A percentile compares a stretch with the other conserved stretches of the same genome.
Conservation (phyloP, 1,139 yeast genomes). For the Pneumocystis sp. region DNA sequence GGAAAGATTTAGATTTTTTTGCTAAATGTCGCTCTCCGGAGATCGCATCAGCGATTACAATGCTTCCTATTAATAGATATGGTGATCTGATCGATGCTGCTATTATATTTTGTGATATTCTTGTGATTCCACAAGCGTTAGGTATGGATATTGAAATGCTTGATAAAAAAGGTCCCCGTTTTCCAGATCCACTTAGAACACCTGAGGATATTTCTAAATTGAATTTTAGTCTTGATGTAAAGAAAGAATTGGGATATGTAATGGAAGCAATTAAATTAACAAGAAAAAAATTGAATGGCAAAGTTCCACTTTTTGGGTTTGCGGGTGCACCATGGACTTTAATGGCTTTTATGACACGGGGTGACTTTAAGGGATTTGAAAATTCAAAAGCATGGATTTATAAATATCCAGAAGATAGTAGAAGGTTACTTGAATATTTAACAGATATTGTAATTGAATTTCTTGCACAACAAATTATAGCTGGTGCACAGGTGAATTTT, state of each 20-base stretch:
- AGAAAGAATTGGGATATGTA: constrained; percentile 80
- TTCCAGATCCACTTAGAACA: constrained; percentile 69
- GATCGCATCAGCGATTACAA: constrained; percentile 81
- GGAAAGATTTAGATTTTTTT: constrained; percentile 77
- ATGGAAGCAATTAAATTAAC: constrained; percentile 82
- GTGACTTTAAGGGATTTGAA: constrained; percentile 83
- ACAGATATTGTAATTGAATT: constrained; percentile 87
- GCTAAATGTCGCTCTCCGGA: constrained; percentile 90
- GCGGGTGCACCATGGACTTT: constrained; percentile 98
- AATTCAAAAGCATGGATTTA: constrained; percentile 88
- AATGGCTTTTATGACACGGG: constrained; percentile 93
- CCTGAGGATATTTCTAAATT: constrained; percentile 50
- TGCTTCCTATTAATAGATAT: constrained; percentile 85
- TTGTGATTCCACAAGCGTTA: constrained; percentile 96
- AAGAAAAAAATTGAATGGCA: constrained; percentile 64
- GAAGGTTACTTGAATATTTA: constrained; percentile 55
- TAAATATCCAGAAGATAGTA: constrained; percentile 58
- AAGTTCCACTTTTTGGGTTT: constrained; percentile 88
- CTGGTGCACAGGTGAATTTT: constrained; percentile 62
- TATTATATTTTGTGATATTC: constrained; percentile 83
- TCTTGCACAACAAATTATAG: constrained; percentile 83
- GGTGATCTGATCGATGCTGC: constrained; percentile 91
- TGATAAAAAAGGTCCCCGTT: constrained; percentile 90
- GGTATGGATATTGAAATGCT: constrained; percentile 90
- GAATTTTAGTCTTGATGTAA: constrained; percentile 35